Percentiles rank a stretch among this genome's conserved stretches.
Conservation (phyloP, 495 filamentous ascomycete genomes). For the Penicillium cataractarum region DNA sequence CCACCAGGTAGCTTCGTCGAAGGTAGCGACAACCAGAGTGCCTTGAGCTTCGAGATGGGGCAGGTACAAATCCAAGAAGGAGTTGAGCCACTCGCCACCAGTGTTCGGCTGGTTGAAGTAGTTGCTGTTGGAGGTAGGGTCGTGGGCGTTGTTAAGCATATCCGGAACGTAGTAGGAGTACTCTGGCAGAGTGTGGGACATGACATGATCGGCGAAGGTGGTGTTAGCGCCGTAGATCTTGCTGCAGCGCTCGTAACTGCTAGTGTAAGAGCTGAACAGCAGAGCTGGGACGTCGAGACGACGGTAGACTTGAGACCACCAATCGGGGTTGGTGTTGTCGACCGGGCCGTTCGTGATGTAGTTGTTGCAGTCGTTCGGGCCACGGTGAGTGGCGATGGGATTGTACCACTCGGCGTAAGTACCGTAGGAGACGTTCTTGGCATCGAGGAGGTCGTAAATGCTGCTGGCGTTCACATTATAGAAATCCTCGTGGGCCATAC, state of each 20-base stretch:
- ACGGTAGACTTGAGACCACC: conserved; percentile 18
- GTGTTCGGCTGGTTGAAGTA: conserved; percentile 22
- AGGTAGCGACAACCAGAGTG: conserved; percentile 24
- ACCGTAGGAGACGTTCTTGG: conserved; percentile 9
- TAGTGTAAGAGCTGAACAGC: conserved; percentile 22
- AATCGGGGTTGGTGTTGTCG: conserved; percentile 24
- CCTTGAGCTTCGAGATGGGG: conserved; percentile 18
- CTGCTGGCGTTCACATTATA: conserved; percentile 15
- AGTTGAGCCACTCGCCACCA: conserved; percentile 15
- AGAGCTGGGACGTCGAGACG: conserved; percentile 23
- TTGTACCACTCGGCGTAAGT: conserved; percentile 26
- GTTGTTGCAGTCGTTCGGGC: conserved; percentile 24
- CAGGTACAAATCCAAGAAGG: conserved; percentile 23
- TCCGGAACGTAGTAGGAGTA: conserved; percentile 27
- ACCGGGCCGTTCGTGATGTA: conserved; percentile 22
- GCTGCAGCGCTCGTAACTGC: conserved; percentile 20
- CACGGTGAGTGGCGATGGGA: conserved; percentile 20
- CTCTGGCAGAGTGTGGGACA: conserved; percentile 14
- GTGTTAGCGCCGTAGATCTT: conserved; percentile 23
- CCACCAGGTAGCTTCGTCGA: conserved; percentile 26
- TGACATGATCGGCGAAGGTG: conserved; percentile 19
- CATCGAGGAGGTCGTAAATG: conserved; percentile 17
- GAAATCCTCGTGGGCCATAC: conserved; percentile 11
- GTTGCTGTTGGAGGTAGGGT: conserved; percentile 21
- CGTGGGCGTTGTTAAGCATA: conserved; percentile 25